A percentile compares a stretch with the other conserved stretches of the same genome.
Evolutionary conservation across 1,284 basidiomycete species (phyloP).

Genomic region (Malassezia globosa): DNA sequence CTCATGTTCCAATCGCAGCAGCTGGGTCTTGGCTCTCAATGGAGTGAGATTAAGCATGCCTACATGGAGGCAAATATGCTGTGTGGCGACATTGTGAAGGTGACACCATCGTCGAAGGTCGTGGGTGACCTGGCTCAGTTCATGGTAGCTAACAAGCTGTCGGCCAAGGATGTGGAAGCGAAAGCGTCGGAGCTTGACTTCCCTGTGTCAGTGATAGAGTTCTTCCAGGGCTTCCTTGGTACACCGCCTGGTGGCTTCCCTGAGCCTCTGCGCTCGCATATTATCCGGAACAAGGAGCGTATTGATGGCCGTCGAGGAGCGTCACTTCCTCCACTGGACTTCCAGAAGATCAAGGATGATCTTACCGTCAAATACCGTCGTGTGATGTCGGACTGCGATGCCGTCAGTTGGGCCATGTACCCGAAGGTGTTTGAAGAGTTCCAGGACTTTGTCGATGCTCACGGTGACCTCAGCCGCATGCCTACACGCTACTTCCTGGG

Average conservation of each 20-base stretch:
- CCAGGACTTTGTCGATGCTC: slow-evolving; percentile 84
- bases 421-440: slow-evolving; percentile 96
- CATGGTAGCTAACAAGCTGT: slow-evolving; percentile 90
- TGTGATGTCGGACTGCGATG: slow-evolving; percentile 70
- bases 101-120: slow-evolving; percentile 97
- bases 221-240: slow-evolving; percentile 72
- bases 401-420: slow-evolving; percentile 91
- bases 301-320: slow-evolving; percentile 88
- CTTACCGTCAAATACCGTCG: slow-evolving; percentile 86
- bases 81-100: slow-evolving; percentile 98
- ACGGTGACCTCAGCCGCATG: slow-evolving; percentile 68
- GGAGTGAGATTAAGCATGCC: slow-evolving; percentile 96
- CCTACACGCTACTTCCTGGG: slow-evolving; percentile 96
- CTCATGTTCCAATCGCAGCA: slow-evolving; percentile 89
- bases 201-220: slow-evolving; percentile 59
- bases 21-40: slow-evolving; percentile 91
- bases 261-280: slow-evolving; percentile 76
- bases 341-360: slow-evolving; percentile 89
- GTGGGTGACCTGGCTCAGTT: slow-evolving; percentile 94
- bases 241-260: slow-evolving; percentile 74
- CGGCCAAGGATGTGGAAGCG: slow-evolving; percentile 72
- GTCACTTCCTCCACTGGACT: slow-evolving; percentile 74
- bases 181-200: slow-evolving; percentile 86
- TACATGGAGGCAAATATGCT: slow-evolving; percentile 61
- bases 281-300: slow-evolving; percentile 85